Evolutionary conservation across 192 early-diverging fungal genomes (phyloP).

Genomic region (Chytriomyces confervae): DNA sequence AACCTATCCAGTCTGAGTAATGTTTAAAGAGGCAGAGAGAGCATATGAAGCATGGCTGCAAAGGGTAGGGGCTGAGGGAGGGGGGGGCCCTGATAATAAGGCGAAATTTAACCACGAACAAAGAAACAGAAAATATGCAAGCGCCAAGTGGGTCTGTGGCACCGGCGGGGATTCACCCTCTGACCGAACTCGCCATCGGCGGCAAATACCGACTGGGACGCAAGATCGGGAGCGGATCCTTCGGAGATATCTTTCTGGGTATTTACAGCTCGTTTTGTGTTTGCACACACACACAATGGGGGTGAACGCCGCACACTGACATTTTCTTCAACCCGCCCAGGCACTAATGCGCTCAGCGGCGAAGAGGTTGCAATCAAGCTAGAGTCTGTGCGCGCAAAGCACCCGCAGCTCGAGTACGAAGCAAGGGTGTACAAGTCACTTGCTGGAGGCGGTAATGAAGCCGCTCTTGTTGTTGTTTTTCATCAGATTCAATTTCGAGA

Average conservation of each 20-base stretch:
- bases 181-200: slow-evolving; percentile 73
- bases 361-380: slow-evolving; percentile 99
- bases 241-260: slow-evolving; percentile 97
- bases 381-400: slow-evolving; percentile 91
- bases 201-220: slow-evolving; percentile 93
- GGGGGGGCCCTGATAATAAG: too few species aligned
- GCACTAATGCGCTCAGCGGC: slow-evolving; percentile 83
- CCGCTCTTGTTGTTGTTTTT: too few species aligned
- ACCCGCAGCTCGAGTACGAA: slow-evolving; percentile 98
- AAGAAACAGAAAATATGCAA: slow-evolving; percentile 8
- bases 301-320: background rate
- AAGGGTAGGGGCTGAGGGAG: too few species aligned
- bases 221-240: slow-evolving; percentile 94
- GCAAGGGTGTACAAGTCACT: slow-evolving; percentile 93
- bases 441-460: slow-evolving; percentile 73
- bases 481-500: too few species aligned
- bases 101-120: background rate
- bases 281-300: background rate
- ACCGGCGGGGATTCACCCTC: slow-evolving; percentile 24
- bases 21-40: too few species aligned
- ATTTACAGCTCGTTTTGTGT: slow-evolving; percentile 34
- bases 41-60: too few species aligned
- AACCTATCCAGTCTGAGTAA: too few species aligned
- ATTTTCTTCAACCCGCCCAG: slow-evolving; percentile 45
- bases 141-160: background rate